Conservation (phyloP, 2,329 filamentous ascomycete genomes). For the Penicillium sp. region DNA sequence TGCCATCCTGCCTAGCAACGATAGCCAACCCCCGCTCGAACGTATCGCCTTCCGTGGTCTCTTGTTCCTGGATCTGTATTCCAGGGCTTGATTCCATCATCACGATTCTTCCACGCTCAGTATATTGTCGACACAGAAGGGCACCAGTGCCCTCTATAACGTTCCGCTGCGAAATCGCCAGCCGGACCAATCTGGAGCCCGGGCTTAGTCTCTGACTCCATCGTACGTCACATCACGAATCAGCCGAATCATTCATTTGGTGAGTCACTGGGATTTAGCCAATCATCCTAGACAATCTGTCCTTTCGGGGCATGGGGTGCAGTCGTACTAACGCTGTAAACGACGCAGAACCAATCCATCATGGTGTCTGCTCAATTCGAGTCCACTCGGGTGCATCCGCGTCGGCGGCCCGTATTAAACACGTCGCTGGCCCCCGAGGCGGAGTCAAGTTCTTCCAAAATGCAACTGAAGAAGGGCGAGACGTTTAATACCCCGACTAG, state of each 20-base stretch:
- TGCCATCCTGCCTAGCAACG: neutral
- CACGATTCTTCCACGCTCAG: neutral
- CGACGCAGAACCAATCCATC: conserved; percentile 27
- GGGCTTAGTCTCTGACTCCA: conserved; percentile 30
- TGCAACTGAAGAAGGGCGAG: conserved; percentile 71
- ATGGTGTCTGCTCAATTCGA: conserved; percentile 40
- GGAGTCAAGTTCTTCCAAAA: conserved; percentile 46
- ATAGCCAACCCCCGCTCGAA: neutral
- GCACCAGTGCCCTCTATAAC: conserved; percentile 11
- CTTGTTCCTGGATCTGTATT: conserved; percentile 1
- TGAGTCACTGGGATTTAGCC: conserved; percentile 29
- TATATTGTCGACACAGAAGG: conserved; percentile 9
- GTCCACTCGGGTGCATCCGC: conserved; percentile 39
- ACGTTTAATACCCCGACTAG: conserved; percentile 61
- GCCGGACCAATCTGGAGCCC: conserved; percentile 12
- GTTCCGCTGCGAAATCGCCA: neutral
- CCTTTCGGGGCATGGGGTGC: conserved; percentile 14
- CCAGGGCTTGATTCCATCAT: neutral
- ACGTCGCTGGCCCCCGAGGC: conserved; percentile 35
- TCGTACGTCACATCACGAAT: conserved; percentile 28
- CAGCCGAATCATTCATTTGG: conserved; percentile 19
- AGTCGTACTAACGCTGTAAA: conserved; percentile 19
- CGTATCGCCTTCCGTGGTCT: neutral
- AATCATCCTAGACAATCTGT: conserved; percentile 22
- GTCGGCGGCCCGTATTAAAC: conserved; percentile 43